Percentiles rank a stretch among this genome's conserved stretches.
Conservation (phyloP, 2,329 filamentous ascomycete species). For the Phialophora macrospora region DNA sequence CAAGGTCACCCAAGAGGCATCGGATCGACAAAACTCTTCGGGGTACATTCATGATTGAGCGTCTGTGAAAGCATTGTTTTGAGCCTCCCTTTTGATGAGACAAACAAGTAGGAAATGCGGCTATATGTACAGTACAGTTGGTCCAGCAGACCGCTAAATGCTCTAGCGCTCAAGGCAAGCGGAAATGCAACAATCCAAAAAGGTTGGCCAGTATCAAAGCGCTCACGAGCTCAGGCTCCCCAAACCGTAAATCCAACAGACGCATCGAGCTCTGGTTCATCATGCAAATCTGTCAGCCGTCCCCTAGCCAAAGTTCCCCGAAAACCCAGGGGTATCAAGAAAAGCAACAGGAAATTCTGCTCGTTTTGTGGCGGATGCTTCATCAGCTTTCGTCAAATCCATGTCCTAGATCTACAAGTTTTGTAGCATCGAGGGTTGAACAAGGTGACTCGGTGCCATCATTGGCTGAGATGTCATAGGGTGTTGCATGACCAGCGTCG, state of each 20-base stretch:
- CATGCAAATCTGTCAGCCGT: conserved; percentile 16
- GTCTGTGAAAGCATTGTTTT: conserved; percentile 9
- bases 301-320: conserved; percentile 3
- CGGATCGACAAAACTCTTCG: no score
- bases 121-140: conserved; percentile 39
- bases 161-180: conserved; percentile 2
- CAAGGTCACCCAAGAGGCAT: background rate
- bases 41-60: background rate
- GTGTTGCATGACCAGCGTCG: conserved; percentile 37
- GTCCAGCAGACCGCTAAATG: conserved; percentile 29
- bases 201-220: background rate
- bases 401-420: conserved; percentile 31
- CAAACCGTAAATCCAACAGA: conserved; percentile 7
- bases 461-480: conserved; percentile 37
- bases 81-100: conserved; percentile 9
- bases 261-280: conserved; percentile 25
- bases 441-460: conserved; percentile 38
- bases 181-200: conserved; percentile 5
- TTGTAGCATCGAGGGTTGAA: conserved; percentile 40
- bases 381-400: conserved; percentile 29
- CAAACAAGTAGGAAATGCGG: conserved; percentile 19
- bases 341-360: conserved; percentile 23
- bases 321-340: conserved; percentile 14
- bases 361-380: conserved; percentile 22
- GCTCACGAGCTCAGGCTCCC: background rate